Percentiles rank a stretch among this genome's conserved stretches.
Evolutionary conservation across 257 asterid species (phyloP).

Genomic region (Plantago ovata): DNA sequence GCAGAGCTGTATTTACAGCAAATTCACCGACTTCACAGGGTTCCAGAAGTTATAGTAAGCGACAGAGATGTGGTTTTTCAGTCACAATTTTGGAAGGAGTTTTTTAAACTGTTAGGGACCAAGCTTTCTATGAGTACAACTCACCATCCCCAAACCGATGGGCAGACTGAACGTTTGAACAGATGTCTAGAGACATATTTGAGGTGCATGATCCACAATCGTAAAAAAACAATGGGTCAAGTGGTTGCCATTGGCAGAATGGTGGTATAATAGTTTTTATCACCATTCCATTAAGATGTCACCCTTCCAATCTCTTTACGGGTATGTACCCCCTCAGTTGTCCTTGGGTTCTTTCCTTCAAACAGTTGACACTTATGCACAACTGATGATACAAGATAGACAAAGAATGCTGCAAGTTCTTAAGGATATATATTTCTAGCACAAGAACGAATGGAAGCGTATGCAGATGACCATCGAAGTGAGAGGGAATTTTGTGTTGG

Average conservation of each 20-base stretch:
- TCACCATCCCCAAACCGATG: constrained; percentile 9
- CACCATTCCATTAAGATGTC: neutral
- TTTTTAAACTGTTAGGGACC: neutral
- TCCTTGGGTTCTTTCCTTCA: neutral
- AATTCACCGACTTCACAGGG: neutral
- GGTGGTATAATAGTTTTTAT: constrained; percentile 5
- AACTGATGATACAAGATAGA: neutral
- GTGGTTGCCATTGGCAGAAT: neutral
- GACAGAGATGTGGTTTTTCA: neutral
- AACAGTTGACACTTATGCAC: neutral
- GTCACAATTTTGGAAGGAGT: neutral
- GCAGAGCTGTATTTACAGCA: neutral
- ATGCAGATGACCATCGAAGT: neutral
- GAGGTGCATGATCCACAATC: neutral
- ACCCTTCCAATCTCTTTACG: neutral
- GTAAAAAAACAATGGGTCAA: neutral
- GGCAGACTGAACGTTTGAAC: constrained; percentile 1
- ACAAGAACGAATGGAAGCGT: too few relatives aligned
- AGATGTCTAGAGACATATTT: neutral
- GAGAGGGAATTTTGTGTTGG: neutral
- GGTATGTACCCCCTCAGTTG: neutral
- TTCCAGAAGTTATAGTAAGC: neutral
- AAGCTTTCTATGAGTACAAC: neutral
- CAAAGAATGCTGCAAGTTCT: too few relatives aligned
- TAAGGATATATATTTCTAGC: too few relatives aligned